phyloP scores from a whole-genome alignment of 2,329 filamentous ascomycete genomes.

The Mariannaea sp. region DNA sequence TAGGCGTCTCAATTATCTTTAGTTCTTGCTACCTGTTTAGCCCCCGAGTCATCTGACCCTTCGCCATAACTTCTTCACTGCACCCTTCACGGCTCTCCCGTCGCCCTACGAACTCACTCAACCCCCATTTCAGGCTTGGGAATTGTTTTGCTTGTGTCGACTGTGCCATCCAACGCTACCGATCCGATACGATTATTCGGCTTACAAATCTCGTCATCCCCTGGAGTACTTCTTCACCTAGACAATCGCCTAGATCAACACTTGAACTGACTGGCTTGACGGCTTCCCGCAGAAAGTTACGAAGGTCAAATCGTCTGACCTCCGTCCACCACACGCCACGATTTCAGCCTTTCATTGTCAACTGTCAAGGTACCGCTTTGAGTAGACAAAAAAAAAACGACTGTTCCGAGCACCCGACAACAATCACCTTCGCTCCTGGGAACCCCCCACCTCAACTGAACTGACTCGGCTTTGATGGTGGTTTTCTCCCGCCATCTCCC shows the following conservation, averaged over 20 bases:
- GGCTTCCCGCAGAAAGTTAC: background rate
- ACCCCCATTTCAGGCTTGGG: conserved; percentile 13
- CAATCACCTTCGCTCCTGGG: conserved; percentile 30
- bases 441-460: conserved; percentile 27
- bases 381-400: no score
- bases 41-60: conserved; percentile 18
- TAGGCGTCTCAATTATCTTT: conserved; percentile 18
- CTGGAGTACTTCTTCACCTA: conserved; percentile 2
- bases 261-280: background rate
- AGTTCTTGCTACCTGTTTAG: conserved; percentile 13
- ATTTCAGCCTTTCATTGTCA: conserved; percentile 3
- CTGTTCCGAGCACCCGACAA: conserved; percentile 28
- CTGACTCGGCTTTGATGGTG: conserved; percentile 29
- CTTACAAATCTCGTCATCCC: background rate
- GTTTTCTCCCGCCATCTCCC: conserved; percentile 30
- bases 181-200: conserved; percentile 5
- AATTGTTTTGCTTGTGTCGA: conserved; percentile 10
- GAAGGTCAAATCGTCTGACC: conserved; percentile 5
- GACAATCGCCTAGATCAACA: background rate
- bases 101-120: conserved; percentile 8
- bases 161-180: conserved; percentile 4
- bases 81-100: conserved; percentile 6
- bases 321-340: conserved; percentile 8
- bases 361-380: conserved; percentile 4
- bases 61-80: conserved; percentile 13